A percentile compares a stretch with the other conserved stretches of the same genome.
Conservation (phyloP, 2,329 filamentous ascomycete species). For the Pyrenochaeta sp. region DNA sequence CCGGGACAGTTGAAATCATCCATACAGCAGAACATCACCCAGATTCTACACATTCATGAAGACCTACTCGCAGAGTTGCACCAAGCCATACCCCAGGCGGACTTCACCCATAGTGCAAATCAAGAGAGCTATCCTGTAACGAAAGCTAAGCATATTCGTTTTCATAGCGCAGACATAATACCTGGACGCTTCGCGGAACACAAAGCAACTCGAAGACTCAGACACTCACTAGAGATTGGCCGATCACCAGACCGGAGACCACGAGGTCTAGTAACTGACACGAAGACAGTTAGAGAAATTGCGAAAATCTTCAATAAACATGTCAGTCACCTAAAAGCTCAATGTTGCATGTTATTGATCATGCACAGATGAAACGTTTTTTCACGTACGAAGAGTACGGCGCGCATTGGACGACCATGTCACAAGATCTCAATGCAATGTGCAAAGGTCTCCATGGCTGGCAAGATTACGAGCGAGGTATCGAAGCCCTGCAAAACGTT, state of each 20-base stretch:
- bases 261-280: slow-evolving; percentile 56
- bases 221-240: slow-evolving; percentile 58
- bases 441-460: slow-evolving; percentile 76
- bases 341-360: slow-evolving; percentile 38
- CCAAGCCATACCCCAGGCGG: slow-evolving; percentile 72
- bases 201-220: slow-evolving; percentile 44
- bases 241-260: slow-evolving; percentile 50
- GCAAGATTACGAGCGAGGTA: slow-evolving; percentile 82
- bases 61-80: slow-evolving; percentile 80
- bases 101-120: slow-evolving; percentile 50
- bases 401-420: slow-evolving; percentile 86
- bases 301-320: slow-evolving; percentile 63
- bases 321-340: slow-evolving; percentile 46
- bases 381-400: slow-evolving; percentile 92
- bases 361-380: slow-evolving; percentile 76
- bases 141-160: slow-evolving; percentile 55
- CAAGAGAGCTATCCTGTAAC: slow-evolving; percentile 44
- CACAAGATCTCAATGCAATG: slow-evolving; percentile 75
- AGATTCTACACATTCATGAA: slow-evolving; percentile 85
- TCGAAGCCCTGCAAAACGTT: slow-evolving; percentile 82
- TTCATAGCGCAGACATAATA: slow-evolving; percentile 58
- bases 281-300: slow-evolving; percentile 62
- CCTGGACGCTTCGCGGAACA: slow-evolving; percentile 48
- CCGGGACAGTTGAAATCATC: slow-evolving; percentile 72
- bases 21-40: slow-evolving; percentile 80